These are phyloP conservation scores for Acacia pycnantha DNA, from an alignment of 331 rosid species.

Conservation along the genomic window DNA sequence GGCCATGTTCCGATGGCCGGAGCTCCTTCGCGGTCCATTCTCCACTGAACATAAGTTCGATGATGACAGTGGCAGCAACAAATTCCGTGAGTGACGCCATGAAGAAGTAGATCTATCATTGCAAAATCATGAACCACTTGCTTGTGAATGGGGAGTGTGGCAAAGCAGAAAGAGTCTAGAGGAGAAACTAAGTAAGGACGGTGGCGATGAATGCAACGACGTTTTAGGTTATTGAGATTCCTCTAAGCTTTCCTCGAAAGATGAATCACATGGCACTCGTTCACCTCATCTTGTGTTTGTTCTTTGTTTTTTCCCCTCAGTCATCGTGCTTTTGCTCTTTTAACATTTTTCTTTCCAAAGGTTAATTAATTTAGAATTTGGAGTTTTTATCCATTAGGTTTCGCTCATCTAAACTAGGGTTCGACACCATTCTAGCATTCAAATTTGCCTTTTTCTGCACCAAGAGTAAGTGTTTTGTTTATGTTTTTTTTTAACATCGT, in stretches of 20 bases:
- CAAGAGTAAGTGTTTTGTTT: too few relatives aligned
- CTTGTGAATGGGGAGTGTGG: neutral
- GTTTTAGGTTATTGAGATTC: neutral
- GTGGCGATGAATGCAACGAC: slow-evolving; percentile 6
- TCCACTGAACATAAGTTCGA: slow-evolving; percentile 24
- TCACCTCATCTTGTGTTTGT: neutral
- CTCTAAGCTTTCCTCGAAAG: neutral
- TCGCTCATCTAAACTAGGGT: too few relatives aligned
- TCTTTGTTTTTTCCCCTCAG: neutral
- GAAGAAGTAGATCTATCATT: neutral
- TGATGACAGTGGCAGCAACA: neutral
- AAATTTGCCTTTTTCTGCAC: too few relatives aligned
- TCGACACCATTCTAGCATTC: too few relatives aligned
- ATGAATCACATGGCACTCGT: neutral
- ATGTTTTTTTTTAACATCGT: too few relatives aligned
- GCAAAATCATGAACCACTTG: neutral
- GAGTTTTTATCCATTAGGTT: neutral
- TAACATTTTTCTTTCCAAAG: neutral
- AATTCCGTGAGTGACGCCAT: slow-evolving; percentile 36
- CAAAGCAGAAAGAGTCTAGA: neutral
- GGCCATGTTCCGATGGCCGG: slow-evolving; percentile 88
- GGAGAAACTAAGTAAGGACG: neutral
- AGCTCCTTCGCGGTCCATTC: slow-evolving; percentile 49
- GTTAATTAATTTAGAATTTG: neutral
- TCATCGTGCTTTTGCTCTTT: neutral